A percentile compares a stretch with the other conserved stretches of the same genome.
phyloP scores from a whole-genome alignment of 2,329 filamentous ascomycete genomes.

The Cladobotryum mycophilum region DNA sequence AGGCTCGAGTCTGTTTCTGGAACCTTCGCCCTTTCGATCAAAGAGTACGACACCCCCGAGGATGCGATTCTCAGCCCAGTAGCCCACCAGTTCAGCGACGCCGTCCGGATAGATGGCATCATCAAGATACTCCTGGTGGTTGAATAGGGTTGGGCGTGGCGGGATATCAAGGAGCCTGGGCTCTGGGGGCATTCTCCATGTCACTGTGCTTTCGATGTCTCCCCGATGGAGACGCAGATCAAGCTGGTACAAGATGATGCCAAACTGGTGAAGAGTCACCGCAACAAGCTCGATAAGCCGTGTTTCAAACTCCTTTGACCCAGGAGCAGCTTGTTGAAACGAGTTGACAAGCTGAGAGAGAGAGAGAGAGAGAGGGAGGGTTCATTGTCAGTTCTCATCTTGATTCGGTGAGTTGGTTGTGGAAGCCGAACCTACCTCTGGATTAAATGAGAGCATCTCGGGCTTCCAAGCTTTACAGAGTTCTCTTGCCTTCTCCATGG shows the following conservation, averaged over 20 bases:
- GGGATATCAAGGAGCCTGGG: too few relatives aligned
- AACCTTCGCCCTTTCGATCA: slow-evolving; percentile 4
- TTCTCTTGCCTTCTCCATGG: too few relatives aligned
- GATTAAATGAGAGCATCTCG: background rate
- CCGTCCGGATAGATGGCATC: slow-evolving; percentile 21
- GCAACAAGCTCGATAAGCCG: background rate
- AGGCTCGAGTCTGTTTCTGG: too few relatives aligned
- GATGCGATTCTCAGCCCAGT: slow-evolving; percentile 23
- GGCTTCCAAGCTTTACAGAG: background rate
- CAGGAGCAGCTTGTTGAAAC: background rate
- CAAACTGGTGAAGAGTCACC: background rate
- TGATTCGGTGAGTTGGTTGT: too few relatives aligned
- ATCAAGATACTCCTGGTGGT: slow-evolving; percentile 17
- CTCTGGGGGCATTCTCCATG: too few relatives aligned
- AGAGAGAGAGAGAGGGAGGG: background rate
- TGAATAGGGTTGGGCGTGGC: slow-evolving; percentile 21
- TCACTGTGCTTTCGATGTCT: background rate
- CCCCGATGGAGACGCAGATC: background rate
- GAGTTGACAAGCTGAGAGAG: background rate
- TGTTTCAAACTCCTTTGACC: background rate
- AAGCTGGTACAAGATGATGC: background rate
- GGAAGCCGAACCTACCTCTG: background rate
- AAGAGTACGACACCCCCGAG: slow-evolving; percentile 25
- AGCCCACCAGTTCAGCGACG: slow-evolving; percentile 16
- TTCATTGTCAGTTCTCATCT: too few relatives aligned